phyloP scores from a whole-genome alignment of 371 early-diverging fungal genomes.

The Capillidium heterosporum region DNA sequence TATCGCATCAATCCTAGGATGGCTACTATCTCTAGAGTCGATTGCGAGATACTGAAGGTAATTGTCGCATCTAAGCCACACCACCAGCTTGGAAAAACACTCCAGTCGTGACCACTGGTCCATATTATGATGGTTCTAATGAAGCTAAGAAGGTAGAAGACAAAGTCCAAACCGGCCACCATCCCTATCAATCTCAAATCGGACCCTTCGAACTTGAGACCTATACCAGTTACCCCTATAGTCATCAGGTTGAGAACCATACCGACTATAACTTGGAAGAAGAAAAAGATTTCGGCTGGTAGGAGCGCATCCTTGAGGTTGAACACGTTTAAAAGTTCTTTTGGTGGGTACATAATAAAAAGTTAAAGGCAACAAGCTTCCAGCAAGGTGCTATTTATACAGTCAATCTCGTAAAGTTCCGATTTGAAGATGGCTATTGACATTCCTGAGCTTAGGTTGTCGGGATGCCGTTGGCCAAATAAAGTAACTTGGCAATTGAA shows the following conservation, averaged over 20 bases:
- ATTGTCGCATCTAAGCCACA: neutral
- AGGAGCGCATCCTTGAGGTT: no score
- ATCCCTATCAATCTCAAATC: neutral
- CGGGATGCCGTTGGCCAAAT: no score
- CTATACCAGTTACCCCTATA: neutral
- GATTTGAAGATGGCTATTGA: no score
- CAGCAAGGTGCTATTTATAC: no score
- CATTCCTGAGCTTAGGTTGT: no score
- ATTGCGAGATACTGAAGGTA: neutral
- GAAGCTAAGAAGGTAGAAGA: neutral
- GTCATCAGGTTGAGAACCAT: neutral
- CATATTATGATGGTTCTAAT: neutral
- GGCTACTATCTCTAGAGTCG: conserved; percentile 2
- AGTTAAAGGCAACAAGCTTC: no score
- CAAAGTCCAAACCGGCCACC: neutral
- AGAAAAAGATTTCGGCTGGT: no score
- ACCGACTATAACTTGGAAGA: neutral
- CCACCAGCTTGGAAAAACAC: neutral
- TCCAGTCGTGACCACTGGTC: neutral
- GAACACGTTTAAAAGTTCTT: no score
- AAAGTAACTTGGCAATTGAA: no score
- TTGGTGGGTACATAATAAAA: no score
- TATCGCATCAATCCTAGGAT: neutral
- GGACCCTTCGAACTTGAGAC: neutral
- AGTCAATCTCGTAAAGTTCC: no score